Conservation (phyloP, 495 filamentous ascomycete genomes). For the Penicillium angulare region DNA sequence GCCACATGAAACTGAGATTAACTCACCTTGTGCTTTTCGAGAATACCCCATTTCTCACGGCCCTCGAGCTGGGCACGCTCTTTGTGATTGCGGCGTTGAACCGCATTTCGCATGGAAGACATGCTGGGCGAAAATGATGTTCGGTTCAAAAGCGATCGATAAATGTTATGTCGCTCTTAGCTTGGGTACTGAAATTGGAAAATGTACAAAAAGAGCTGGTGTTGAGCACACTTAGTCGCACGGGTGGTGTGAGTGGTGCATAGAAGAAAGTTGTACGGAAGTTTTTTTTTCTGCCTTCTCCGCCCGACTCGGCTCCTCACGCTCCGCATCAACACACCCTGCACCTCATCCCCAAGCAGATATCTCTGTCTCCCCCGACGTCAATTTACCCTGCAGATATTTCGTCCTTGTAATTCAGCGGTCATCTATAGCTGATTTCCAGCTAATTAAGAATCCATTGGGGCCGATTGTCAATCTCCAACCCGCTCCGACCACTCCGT, state of each 20-base stretch:
- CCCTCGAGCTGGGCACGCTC: slow-evolving; percentile 85
- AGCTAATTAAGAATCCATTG: background rate
- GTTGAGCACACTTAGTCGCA: slow-evolving; percentile 1
- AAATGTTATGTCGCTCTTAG: background rate
- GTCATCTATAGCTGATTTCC: background rate
- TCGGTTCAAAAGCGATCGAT: background rate
- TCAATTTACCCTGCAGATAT: background rate
- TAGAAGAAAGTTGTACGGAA: slow-evolving; percentile 12
- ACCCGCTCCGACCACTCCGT: background rate
- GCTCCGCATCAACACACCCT: slow-evolving; percentile 30
- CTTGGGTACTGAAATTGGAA: background rate
- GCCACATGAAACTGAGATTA: background rate
- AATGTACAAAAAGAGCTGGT: background rate
- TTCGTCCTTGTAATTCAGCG: background rate
- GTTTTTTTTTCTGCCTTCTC: slow-evolving; percentile 30
- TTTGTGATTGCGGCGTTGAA: slow-evolving; percentile 72
- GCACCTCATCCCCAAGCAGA: slow-evolving; percentile 4
- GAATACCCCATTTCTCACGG: slow-evolving; percentile 77
- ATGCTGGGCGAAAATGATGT: slow-evolving; percentile 41
- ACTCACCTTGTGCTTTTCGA: slow-evolving; percentile 82
- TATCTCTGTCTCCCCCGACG: background rate
- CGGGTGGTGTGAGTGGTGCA: slow-evolving; percentile 9
- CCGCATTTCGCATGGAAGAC: slow-evolving; percentile 82
- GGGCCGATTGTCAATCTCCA: background rate
- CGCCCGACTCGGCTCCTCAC: slow-evolving; percentile 28